Conservation (phyloP, 163 green algal genomes). For the Coccomyxa subellipsoidea region DNA sequence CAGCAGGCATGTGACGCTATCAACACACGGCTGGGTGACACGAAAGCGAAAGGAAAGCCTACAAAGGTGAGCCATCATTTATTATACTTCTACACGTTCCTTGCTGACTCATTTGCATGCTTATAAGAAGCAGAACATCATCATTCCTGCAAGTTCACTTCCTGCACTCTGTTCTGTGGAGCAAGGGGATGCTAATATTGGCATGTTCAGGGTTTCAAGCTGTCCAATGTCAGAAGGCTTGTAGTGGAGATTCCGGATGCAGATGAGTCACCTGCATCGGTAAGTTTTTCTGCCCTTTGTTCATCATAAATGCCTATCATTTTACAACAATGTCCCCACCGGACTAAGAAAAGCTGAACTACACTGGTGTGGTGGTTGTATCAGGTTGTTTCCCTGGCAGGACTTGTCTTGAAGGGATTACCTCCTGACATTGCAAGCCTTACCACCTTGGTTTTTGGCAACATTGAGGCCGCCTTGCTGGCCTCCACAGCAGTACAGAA, state of each 20-base stretch:
- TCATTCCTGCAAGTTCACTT: no score
- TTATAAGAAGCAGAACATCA: no score
- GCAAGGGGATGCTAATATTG: no score
- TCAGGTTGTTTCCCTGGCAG: neutral
- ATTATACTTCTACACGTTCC: no score
- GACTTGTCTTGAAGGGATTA: neutral
- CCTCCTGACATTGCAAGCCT: neutral
- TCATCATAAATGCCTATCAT: no score
- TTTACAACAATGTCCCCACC: no score
- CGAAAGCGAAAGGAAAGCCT: neutral
- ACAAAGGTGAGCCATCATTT: neutral
- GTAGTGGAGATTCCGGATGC: neutral
- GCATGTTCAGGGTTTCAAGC: neutral
- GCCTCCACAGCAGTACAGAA: neutral
- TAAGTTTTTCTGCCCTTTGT: no score
- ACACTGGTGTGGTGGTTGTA: neutral
- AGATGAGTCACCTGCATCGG: neutral
- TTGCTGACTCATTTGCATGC: no score
- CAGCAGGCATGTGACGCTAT: neutral
- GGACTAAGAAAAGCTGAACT: no score
- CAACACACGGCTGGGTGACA: neutral
- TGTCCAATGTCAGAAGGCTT: neutral
- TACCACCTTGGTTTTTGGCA: neutral
- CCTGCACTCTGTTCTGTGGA: no score
- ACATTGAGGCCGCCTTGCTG: neutral